Conservation (phyloP, 129 eudicot species). For the Scalesia atractyloides region DNA sequence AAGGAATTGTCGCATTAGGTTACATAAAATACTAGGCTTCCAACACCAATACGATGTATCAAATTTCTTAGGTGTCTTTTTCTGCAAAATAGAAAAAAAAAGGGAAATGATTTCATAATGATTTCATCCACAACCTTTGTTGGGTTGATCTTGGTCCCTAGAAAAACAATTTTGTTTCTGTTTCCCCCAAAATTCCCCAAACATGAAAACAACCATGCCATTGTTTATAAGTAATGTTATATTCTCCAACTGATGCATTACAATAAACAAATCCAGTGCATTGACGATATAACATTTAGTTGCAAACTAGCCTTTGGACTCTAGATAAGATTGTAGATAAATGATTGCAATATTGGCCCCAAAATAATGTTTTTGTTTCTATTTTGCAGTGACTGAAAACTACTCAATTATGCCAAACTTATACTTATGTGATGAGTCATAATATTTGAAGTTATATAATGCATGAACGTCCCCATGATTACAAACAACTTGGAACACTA, state of each 20-base stretch:
- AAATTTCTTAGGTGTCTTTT: not conserved
- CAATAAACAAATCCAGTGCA: not conserved
- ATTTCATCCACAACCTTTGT: not conserved
- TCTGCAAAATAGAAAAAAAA: not conserved
- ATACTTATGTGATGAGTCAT: not conserved
- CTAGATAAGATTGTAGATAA: not conserved
- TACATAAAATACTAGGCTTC: not conserved
- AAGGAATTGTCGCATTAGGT: not conserved
- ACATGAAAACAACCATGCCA: not conserved
- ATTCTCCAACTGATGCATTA: no score
- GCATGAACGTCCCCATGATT: not conserved
- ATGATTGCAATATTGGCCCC: not conserved
- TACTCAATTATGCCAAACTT: not conserved
- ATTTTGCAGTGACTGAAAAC: not conserved
- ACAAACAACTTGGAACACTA: not conserved
- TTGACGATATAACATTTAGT: not conserved
- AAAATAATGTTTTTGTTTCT: not conserved
- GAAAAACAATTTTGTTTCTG: not conserved
- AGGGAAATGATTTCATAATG: not conserved
- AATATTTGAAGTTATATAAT: not conserved
- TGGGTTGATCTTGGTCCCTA: not conserved
- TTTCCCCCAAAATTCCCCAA: not conserved
- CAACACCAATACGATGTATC: not conserved
- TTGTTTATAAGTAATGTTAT: no score
- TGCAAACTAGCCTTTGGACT: not conserved